phyloP scores from a whole-genome alignment of 73 alveolate species.

The Symbiodinium natans region DNA sequence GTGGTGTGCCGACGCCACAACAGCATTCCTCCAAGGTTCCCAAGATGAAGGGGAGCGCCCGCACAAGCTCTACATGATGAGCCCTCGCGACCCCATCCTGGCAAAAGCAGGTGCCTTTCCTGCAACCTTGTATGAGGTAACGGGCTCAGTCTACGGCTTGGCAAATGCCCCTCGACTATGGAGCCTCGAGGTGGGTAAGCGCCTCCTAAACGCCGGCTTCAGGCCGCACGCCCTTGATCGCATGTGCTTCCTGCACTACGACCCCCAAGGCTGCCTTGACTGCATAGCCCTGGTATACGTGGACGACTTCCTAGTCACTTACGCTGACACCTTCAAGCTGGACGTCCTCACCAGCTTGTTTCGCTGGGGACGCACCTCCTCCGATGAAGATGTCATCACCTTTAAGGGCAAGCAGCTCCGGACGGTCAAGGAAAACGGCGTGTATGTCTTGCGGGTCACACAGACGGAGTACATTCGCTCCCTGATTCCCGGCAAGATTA shows the following conservation, averaged over 20 bases:
- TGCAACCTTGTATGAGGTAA: not conserved
- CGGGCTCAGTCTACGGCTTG: not conserved
- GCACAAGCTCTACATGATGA: not conserved
- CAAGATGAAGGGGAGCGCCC: not conserved
- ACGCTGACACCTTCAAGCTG: not conserved
- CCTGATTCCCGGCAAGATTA: not conserved
- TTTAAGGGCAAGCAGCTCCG: conserved; percentile 38
- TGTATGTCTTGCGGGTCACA: not conserved
- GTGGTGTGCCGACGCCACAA: not conserved
- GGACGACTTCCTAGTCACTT: conserved; percentile 5
- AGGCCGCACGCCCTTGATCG: not conserved
- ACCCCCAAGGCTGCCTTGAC: not conserved
- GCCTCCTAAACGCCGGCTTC: not conserved
- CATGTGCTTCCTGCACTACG: not conserved
- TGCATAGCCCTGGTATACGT: conserved; percentile 11
- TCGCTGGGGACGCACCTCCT: not conserved
- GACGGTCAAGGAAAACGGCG: not conserved
- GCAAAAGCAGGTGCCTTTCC: not conserved
- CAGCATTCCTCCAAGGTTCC: not conserved
- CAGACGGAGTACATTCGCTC: not conserved
- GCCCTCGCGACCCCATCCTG: not conserved
- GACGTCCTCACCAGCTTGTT: not conserved
- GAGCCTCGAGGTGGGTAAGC: not conserved
- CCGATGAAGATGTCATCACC: not conserved
- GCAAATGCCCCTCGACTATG: not conserved